A percentile compares a stretch with the other conserved stretches of the same genome.
phyloP scores from a whole-genome alignment of 345 rosid genomes.

The Lumnitzera littorea region DNA sequence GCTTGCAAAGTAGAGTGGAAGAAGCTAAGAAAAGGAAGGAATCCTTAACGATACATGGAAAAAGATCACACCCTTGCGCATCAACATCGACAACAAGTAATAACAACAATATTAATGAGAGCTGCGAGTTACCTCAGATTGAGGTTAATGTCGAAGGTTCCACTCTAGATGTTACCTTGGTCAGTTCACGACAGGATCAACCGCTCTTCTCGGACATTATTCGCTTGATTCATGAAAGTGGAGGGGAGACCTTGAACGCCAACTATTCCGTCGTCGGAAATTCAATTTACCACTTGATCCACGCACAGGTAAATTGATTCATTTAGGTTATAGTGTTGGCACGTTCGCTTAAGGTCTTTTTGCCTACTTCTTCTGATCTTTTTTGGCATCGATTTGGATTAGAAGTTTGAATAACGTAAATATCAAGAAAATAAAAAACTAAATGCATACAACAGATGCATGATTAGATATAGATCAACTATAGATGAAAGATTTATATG shows the following conservation, averaged over 20 bases:
- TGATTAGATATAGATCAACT: no score
- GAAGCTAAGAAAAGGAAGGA: conserved; percentile 28
- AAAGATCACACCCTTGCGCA: conserved; percentile 13
- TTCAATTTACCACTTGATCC: conserved; percentile 26
- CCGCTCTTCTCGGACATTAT: conserved; percentile 31
- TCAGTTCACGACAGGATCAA: conserved; percentile 16
- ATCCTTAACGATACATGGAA: conserved; percentile 12
- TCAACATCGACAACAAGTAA: no score
- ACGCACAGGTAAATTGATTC: conserved; percentile 31
- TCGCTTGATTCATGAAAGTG: conserved; percentile 30
- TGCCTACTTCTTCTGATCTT: not conserved
- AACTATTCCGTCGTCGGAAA: conserved; percentile 23
- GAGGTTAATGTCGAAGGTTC: conserved; percentile 30
- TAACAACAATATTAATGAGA: not conserved
- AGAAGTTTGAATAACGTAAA: not conserved
- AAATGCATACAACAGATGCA: no score
- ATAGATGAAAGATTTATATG: no score
- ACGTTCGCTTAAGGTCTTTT: not conserved
- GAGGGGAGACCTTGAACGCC: conserved; percentile 30
- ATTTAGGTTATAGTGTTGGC: no score
- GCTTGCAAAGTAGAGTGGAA: conserved; percentile 22
- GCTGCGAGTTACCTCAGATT: conserved; percentile 22
- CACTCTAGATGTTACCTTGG: conserved; percentile 25
- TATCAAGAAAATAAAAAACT: no score
- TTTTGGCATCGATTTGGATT: not conserved